Evolutionary conservation across 78 protist genomes (phyloP).

Genomic region (Dictyostelium discoideum): DNA sequence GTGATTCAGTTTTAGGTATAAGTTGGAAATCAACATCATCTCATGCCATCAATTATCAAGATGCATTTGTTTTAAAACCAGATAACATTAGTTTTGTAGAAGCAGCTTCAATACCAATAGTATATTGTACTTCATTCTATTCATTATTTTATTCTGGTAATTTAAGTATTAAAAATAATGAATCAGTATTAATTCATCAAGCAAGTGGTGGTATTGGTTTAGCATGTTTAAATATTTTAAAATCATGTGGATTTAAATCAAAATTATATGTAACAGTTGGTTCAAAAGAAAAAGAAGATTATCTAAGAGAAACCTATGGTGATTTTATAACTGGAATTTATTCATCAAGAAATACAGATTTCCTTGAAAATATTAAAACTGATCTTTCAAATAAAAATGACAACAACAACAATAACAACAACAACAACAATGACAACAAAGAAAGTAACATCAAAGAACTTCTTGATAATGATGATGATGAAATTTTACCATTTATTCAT

Average conservation of each 20-base stretch:
- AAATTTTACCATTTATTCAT: no score
- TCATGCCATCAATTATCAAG: background rate
- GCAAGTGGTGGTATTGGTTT: slow-evolving; percentile 25
- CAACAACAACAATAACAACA: no score
- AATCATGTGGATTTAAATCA: background rate
- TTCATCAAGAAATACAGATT: no score
- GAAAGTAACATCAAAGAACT: no score
- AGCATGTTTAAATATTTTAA: background rate
- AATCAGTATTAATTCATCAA: background rate
- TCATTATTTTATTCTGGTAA: background rate
- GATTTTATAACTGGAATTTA: no score
- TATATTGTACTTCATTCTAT: background rate
- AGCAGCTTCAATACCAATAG: slow-evolving; percentile 27
- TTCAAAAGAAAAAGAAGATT: no score
- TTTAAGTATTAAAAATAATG: background rate
- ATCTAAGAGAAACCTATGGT: no score
- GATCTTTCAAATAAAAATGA: no score
- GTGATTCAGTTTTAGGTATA: slow-evolving; percentile 19
- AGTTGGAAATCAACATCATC: background rate
- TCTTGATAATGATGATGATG: no score
- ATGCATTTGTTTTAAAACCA: slow-evolving; percentile 13
- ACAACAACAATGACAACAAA: no score
- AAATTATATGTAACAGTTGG: no score
- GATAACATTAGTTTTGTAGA: slow-evolving; percentile 16
- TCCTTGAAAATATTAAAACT: no score